These are phyloP conservation scores for Hydnum rufescens DNA, from an alignment of 768 basidiomycete genomes.

Conservation along the genomic window DNA sequence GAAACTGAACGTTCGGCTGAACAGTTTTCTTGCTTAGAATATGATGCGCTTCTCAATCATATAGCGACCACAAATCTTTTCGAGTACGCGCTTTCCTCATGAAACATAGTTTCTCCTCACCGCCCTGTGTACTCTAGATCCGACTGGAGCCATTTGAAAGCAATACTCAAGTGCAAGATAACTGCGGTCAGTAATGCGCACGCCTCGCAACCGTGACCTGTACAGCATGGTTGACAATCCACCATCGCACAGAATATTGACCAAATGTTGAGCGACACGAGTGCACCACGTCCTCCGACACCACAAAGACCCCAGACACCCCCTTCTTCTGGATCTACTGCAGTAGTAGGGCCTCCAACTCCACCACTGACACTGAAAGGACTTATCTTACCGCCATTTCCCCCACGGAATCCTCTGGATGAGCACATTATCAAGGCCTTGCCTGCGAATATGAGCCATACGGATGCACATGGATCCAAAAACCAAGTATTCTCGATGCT, in stretches of 20 bases:
- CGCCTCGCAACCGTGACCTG: background rate
- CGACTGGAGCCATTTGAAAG: background rate
- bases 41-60: background rate
- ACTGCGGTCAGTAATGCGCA: background rate
- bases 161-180: background rate
- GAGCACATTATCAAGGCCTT: conserved; percentile 30
- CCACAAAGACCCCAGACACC: background rate
- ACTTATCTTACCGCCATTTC: conserved; percentile 53
- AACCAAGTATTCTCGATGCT: conserved; percentile 38
- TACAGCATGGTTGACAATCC: too few species aligned
- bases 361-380: conserved; percentile 32
- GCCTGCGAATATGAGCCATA: conserved; percentile 36
- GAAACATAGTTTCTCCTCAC: background rate
- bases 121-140: background rate
- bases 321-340: background rate
- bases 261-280: background rate
- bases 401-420: conserved; percentile 33
- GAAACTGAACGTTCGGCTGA: background rate
- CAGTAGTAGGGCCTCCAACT: background rate
- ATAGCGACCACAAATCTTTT: background rate
- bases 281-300: background rate
- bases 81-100: background rate
- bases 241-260: background rate
- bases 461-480: conserved; percentile 40
- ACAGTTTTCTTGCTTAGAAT: background rate